Percentiles rank a stretch among this genome's conserved stretches.
Evolutionary conservation across 23 red algal species (phyloP).

Genomic region (Gracilaria vermiculophylla): DNA sequence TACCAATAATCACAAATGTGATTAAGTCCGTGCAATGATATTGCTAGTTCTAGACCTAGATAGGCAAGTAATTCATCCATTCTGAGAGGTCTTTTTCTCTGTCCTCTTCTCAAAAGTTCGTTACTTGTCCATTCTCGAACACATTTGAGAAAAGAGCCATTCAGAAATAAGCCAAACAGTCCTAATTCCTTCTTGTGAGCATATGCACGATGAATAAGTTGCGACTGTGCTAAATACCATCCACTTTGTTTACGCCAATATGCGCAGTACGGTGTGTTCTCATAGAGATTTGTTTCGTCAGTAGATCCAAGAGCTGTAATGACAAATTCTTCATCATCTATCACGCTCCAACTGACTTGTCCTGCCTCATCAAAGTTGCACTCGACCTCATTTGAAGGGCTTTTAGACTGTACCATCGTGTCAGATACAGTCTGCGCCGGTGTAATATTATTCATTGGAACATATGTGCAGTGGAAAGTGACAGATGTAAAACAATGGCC

Average conservation of each 20-base stretch:
- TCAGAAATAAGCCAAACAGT: neutral
- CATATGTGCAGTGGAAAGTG: no score
- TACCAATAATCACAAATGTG: neutral
- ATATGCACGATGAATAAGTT: neutral
- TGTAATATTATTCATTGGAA: no score
- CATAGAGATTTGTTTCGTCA: neutral
- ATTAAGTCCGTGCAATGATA: neutral
- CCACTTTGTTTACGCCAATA: neutral
- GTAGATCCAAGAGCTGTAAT: neutral
- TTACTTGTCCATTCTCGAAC: neutral
- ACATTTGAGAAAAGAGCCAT: neutral
- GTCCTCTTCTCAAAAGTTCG: neutral
- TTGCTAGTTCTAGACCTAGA: neutral
- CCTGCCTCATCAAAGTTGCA: no score
- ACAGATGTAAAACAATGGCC: no score
- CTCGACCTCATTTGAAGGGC: no score
- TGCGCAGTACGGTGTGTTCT: neutral
- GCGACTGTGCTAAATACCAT: neutral
- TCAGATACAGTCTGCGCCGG: no score
- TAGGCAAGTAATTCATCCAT: slow-evolving; percentile 7
- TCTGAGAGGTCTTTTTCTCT: neutral
- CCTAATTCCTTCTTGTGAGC: neutral
- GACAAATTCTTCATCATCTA: neutral
- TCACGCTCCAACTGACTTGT: neutral
- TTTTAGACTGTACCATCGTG: no score